Conservation (phyloP, 2,329 filamentous ascomycete genomes). For the Pseudogymnoascus sp. region DNA sequence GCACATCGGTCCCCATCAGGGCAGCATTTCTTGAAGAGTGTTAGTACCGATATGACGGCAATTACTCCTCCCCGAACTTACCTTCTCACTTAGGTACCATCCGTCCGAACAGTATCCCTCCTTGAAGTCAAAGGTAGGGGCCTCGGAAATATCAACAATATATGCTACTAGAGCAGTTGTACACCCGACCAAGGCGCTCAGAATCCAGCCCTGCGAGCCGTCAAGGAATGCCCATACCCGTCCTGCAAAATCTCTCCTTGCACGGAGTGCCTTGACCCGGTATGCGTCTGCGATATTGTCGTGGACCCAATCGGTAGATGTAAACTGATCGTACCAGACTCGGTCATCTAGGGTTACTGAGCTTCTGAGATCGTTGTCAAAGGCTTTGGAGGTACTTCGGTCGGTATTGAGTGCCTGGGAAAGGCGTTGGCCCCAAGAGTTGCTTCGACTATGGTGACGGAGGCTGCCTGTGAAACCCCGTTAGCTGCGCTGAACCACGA, state of each 20-base stretch:
- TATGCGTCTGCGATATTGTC: constrained; percentile 93
- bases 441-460: constrained; percentile 44
- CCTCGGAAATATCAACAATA: constrained; percentile 80
- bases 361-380: constrained; percentile 55
- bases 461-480: constrained; percentile 25
- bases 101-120: constrained; percentile 70
- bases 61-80: constrained; percentile 27
- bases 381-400: constrained; percentile 37
- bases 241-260: constrained; percentile 78
- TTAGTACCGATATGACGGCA: constrained; percentile 2
- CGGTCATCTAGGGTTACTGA: constrained; percentile 73
- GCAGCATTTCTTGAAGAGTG: constrained; percentile 45
- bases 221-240: constrained; percentile 72
- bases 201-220: constrained; percentile 85
- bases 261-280: constrained; percentile 75
- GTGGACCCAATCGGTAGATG: constrained; percentile 95
- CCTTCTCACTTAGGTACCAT: constrained; percentile 71
- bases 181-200: constrained; percentile 84
- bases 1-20: constrained; percentile 47
- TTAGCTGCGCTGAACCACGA: constrained; percentile 4
- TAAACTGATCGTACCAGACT: constrained; percentile 98
- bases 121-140: constrained; percentile 82
- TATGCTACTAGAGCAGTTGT: constrained; percentile 83
- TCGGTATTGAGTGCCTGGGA: constrained; percentile 53
- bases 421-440: constrained; percentile 56